phyloP scores from a whole-genome alignment of 2,329 filamentous ascomycete genomes.

The Arachnopeziza araneosa region DNA sequence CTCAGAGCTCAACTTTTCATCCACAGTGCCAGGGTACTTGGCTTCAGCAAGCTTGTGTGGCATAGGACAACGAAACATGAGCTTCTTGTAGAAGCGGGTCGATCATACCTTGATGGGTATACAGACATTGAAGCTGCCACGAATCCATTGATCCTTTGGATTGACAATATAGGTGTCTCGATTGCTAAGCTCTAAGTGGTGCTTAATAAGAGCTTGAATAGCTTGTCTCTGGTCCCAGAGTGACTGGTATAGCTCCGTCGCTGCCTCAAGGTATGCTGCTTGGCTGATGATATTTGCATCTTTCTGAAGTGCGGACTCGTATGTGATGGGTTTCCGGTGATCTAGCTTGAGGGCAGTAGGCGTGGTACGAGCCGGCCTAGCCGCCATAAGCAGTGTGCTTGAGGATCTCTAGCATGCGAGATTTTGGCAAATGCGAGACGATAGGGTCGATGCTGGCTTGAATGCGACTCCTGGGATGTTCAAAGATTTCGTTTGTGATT shows the following conservation, averaged over 20 bases:
- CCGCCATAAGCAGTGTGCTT: not conserved
- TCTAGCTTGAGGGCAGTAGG: constrained; percentile 6
- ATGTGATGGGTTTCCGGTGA: constrained; percentile 2
- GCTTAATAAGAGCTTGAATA: constrained; percentile 22
- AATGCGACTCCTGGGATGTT: too few relatives aligned
- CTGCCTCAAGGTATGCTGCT: constrained; percentile 5
- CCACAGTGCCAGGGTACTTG: constrained; percentile 26
- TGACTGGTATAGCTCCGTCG: constrained; percentile 17
- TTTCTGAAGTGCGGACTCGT: constrained; percentile 3
- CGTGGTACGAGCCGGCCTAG: constrained; percentile 1
- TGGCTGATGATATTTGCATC: constrained; percentile 6
- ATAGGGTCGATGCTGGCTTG: too few relatives aligned
- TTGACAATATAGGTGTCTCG: constrained; percentile 22
- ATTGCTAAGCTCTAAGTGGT: constrained; percentile 24
- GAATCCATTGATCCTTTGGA: constrained; percentile 25
- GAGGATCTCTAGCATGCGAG: not conserved
- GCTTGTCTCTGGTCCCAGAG: constrained; percentile 13
- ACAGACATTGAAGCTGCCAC: constrained; percentile 34
- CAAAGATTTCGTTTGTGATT: too few relatives aligned
- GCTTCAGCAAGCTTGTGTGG: constrained; percentile 24
- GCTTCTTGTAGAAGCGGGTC: constrained; percentile 8
- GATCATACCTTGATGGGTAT: constrained; percentile 21
- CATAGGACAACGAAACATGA: constrained; percentile 28
- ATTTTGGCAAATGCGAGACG: not conserved
- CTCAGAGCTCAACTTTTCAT: constrained; percentile 33